Evolutionary conservation across 768 basidiomycete genomes (phyloP).

Genomic region (Cyathus striatus): DNA sequence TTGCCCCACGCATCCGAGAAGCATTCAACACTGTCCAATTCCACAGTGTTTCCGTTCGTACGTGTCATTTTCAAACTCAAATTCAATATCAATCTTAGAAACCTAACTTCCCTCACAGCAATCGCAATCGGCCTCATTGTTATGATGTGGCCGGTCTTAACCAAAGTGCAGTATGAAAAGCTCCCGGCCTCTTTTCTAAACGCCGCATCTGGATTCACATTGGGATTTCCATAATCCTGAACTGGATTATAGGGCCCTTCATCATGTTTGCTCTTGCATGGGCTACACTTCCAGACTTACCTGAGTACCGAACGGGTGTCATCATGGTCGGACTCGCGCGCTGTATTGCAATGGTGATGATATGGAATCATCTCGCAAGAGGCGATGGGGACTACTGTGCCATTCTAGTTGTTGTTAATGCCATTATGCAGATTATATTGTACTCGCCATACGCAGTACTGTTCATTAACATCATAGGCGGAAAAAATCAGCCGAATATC

Average conservation of each 20-base stretch:
- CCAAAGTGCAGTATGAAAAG: conserved; percentile 72
- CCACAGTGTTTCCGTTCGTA: conserved; percentile 73
- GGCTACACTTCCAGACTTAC: conserved; percentile 79
- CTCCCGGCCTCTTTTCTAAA: conserved; percentile 54
- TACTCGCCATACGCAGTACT: conserved; percentile 72
- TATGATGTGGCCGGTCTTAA: conserved; percentile 85
- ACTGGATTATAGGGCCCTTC: conserved; percentile 80
- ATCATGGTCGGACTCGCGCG: conserved; percentile 78
- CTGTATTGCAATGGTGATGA: conserved; percentile 73
- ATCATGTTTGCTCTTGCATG: conserved; percentile 84
- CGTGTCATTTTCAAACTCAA: conserved; percentile 21
- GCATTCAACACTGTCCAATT: conserved; percentile 61
- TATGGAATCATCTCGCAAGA: conserved; percentile 73
- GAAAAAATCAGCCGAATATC: conserved; percentile 25
- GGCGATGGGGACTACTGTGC: conserved; percentile 74
- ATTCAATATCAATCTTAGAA: not conserved
- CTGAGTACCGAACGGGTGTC: conserved; percentile 71
- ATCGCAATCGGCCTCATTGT: conserved; percentile 77
- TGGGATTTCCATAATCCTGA: conserved; percentile 59
- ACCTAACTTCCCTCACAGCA: conserved; percentile 33
- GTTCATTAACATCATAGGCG: conserved; percentile 70
- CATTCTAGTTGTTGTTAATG: conserved; percentile 77
- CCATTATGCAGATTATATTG: conserved; percentile 70
- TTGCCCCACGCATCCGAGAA: conserved; percentile 49
- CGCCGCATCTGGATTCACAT: conserved; percentile 62